Evolutionary conservation across 2,329 filamentous ascomycete species (phyloP), one percentile per base, ranked within the genome.

Genomic region (Hypoxylon sp.): DNA sequence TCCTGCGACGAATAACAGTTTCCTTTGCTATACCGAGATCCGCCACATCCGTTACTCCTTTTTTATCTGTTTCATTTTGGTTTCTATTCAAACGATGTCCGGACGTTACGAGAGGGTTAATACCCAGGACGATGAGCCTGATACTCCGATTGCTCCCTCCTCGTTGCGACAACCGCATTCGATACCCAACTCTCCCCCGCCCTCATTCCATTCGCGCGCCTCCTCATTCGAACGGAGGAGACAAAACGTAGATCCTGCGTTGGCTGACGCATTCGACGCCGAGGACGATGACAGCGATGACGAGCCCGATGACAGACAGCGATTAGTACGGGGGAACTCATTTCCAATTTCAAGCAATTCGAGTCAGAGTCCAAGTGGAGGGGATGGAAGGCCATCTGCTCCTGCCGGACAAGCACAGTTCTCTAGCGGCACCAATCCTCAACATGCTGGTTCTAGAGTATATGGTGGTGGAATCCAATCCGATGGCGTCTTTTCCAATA

Each of bases 401-500:
- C 62, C 68, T 1, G 68, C 50, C 7, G 51, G 47, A 54, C 75
- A 59, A 67, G 58, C 62, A 46, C 72, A 72, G 48, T 68, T 62
- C 21, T 72, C 81, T 2, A 79, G 80, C 37, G 79, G 80, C 44
- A 54, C 63, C 13, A 52, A 69, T 21, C 58, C 62, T 56, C 64
- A 73, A 68, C 17, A 76, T 74, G 61, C 82, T 79, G 61, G 81
- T 75, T 82, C 79, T 32, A 83, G 88, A 68, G 86, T 92, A 1
- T 89, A 93, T 68, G 92, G 93, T 47, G 88, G 91, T 58, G 91
- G 91, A 24, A 88, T 90, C n/a, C 90, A 92, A 60, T 94, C 93
- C 54, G 96, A 98, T 80, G 96, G 96, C 68, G 96, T 99, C 27
- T 99, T 97, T 82, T 96, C 95, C 60, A 99, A 99, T 79, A 82